These are phyloP conservation scores for Geosmithia morbida DNA, from an alignment of 2,329 filamentous ascomycete species.

Conservation along the genomic window DNA sequence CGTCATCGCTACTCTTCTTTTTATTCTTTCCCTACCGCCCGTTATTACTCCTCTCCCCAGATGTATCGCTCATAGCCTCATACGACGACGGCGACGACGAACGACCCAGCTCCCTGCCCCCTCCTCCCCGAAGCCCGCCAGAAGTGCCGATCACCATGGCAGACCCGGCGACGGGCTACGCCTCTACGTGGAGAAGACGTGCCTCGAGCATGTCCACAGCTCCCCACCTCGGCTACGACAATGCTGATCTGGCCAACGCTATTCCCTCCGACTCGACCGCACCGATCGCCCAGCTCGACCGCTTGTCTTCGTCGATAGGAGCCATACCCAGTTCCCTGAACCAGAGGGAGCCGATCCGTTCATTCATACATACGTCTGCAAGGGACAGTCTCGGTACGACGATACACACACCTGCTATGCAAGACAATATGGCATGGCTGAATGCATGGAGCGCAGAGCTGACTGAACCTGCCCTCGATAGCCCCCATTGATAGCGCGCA, in stretches of 20 bases:
- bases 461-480: constrained; percentile 9
- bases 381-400: constrained; percentile 43
- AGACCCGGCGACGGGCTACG: background rate
- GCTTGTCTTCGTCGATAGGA: constrained; percentile 23
- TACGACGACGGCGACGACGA: too few species aligned
- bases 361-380: constrained; percentile 54
- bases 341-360: constrained; percentile 53
- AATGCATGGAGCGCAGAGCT: background rate
- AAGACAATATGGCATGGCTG: background rate
- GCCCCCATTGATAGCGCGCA: constrained; percentile 52
- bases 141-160: background rate
- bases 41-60: too few species aligned
- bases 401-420: background rate
- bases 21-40: too few species aligned
- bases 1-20: too few species aligned
- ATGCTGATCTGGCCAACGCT: constrained; percentile 11
- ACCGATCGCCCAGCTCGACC: constrained; percentile 7
- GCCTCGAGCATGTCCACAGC: constrained; percentile 21
- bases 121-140: too few species aligned
- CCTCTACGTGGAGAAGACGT: constrained; percentile 30
- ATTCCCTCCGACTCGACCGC: constrained; percentile 3
- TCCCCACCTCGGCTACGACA: constrained; percentile 8
- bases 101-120: too few species aligned
- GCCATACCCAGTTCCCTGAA: constrained; percentile 10
- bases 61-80: too few species aligned